phyloP scores from a whole-genome alignment of 1,284 basidiomycete genomes.

The Rhodotorula mucilaginosa region DNA sequence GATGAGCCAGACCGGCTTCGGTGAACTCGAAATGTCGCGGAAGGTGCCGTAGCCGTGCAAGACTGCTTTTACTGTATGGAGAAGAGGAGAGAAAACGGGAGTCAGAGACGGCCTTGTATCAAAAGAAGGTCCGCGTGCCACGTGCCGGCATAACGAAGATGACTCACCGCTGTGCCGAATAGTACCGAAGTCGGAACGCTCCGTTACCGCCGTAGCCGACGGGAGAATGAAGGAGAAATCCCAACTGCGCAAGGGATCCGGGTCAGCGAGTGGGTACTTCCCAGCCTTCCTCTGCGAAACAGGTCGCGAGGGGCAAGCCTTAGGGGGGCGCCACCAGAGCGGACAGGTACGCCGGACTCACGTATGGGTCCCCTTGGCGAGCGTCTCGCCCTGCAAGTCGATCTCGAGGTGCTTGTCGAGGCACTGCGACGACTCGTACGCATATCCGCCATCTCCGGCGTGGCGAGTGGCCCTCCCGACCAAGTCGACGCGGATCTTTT shows the following conservation, averaged over 20 bases:
- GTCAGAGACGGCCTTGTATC: too few relatives aligned
- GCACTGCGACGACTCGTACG: slow-evolving; percentile 8
- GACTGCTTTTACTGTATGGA: slow-evolving; percentile 11
- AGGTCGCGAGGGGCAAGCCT: neutral
- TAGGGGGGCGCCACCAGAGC: neutral
- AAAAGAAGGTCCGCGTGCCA: too few relatives aligned
- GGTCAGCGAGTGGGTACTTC: neutral
- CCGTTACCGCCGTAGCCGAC: slow-evolving; percentile 18
- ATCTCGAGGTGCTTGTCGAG: slow-evolving; percentile 30
- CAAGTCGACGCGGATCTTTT: slow-evolving; percentile 19
- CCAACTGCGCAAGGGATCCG: slow-evolving; percentile 4
- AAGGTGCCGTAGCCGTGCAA: slow-evolving; percentile 15
- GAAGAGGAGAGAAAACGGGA: neutral
- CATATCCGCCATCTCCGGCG: slow-evolving; percentile 18
- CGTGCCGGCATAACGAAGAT: too few relatives aligned
- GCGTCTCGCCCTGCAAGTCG: slow-evolving; percentile 16
- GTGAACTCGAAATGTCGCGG: slow-evolving; percentile 12
- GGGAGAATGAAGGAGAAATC: slow-evolving; percentile 34
- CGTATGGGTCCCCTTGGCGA: slow-evolving; percentile 21
- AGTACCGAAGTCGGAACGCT: slow-evolving; percentile 22
- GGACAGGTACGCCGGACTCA: neutral
- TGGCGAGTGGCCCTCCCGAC: slow-evolving; percentile 16
- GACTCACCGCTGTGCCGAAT: slow-evolving; percentile 25
- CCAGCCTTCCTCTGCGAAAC: neutral
- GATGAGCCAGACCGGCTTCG: slow-evolving; percentile 14